Conservation (phyloP, 768 basidiomycete genomes). For the Lentinula detonsa region DNA sequence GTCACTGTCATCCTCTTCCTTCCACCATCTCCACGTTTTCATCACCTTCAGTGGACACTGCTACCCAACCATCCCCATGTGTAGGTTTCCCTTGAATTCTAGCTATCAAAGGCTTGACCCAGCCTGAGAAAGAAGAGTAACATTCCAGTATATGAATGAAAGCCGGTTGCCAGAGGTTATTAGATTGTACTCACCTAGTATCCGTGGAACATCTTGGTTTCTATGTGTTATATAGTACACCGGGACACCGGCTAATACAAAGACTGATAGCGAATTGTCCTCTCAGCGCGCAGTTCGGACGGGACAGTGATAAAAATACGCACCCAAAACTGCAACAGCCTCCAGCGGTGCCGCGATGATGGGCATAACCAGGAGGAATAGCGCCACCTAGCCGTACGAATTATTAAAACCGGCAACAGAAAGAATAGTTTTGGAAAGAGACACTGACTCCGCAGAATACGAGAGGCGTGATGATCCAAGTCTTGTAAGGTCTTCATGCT, state of each 20-base stretch:
- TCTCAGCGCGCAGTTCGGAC: conserved; percentile 1
- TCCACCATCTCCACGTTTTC: conserved; percentile 66
- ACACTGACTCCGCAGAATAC: conserved; percentile 79
- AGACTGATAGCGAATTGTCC: conserved; percentile 37
- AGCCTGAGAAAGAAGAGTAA: conserved; percentile 26
- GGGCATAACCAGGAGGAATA: conserved; percentile 92
- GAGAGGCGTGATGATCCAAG: conserved; percentile 87
- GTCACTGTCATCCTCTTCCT: conserved; percentile 11
- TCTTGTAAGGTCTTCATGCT: conserved; percentile 72
- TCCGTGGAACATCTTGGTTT: conserved; percentile 31
- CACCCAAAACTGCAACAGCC: conserved; percentile 82
- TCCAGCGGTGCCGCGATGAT: conserved; percentile 89
- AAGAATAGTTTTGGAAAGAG: background rate
- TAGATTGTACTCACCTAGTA: conserved; percentile 31
- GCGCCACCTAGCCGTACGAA: conserved; percentile 52
- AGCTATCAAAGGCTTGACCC: conserved; percentile 34
- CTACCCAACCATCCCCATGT: conserved; percentile 66
- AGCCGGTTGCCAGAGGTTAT: background rate
- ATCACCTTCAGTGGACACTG: conserved; percentile 67
- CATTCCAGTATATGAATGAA: background rate
- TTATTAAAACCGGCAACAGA: background rate
- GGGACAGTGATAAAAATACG: conserved; percentile 14
- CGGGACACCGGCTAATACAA: conserved; percentile 74
- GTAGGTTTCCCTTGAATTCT: conserved; percentile 46
- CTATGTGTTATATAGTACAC: conserved; percentile 76